A percentile compares a stretch with the other conserved stretches of the same genome.
Conservation (phyloP, 108 stramenopile species). For the Skeletonema grethae region DNA sequence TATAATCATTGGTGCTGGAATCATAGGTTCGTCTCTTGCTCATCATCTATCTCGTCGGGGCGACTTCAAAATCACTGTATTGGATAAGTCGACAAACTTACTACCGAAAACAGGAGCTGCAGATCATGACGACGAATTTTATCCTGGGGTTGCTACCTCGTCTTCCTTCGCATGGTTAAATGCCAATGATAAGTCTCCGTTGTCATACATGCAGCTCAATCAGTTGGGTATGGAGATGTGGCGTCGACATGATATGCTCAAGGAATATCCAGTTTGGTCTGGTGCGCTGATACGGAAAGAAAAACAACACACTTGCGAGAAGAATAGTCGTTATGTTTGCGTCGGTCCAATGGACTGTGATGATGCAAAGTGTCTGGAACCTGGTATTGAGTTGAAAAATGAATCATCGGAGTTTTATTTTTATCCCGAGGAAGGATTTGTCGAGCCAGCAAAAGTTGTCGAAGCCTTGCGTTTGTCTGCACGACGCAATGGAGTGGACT, state of each 20-base stretch:
- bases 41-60: constrained; percentile 38
- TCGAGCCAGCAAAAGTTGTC: constrained; percentile 53
- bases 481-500: constrained; percentile 36
- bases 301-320: not conserved
- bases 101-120: constrained; percentile 5
- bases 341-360: constrained; percentile 30
- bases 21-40: constrained; percentile 53
- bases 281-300: constrained; percentile 54
- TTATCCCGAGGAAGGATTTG: constrained; percentile 68
- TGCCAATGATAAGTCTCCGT: constrained; percentile 65
- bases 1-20: constrained; percentile 47
- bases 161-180: constrained; percentile 76
- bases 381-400: constrained; percentile 17
- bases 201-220: constrained; percentile 55
- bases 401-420: constrained; percentile 37
- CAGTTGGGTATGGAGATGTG: constrained; percentile 66
- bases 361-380: constrained; percentile 27
- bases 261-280: constrained; percentile 46
- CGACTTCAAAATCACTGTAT: constrained; percentile 43
- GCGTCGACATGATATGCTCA: constrained; percentile 48
- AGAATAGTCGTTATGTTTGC: constrained; percentile 10
- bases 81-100: constrained; percentile 37
- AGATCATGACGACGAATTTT: constrained; percentile 11
- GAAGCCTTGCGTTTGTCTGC: constrained; percentile 43
- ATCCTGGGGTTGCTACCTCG: constrained; percentile 46